These are phyloP conservation scores for Xylaria castorea DNA, from an alignment of 495 filamentous ascomycete species.

Conservation along the genomic window DNA sequence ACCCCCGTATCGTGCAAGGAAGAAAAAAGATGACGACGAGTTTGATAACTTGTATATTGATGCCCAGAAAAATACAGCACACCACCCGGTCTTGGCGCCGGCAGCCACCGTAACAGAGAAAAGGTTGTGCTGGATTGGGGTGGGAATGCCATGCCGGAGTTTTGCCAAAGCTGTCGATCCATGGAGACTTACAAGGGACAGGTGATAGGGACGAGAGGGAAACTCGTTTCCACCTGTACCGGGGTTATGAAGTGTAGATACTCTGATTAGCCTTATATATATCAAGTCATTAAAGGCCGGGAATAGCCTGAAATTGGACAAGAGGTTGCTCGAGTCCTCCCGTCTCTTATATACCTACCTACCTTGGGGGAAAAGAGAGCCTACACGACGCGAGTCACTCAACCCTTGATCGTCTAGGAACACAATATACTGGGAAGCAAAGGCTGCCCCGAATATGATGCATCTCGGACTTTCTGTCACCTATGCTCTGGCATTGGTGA, in stretches of 20 bases:
- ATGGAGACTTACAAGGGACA: conserved; percentile 29
- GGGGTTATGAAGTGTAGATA: conserved; percentile 32
- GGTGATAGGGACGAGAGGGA: conserved; percentile 19
- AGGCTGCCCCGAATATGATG: conserved; percentile 41
- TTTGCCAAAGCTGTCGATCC: conserved; percentile 32
- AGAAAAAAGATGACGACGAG: conserved; percentile 28
- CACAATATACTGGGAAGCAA: conserved; percentile 39
- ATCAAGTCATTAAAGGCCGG: conserved; percentile 37
- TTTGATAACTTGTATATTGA: conserved; percentile 35
- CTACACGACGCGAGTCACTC: conserved; percentile 35
- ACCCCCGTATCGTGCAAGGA: conserved; percentile 71
- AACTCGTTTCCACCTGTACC: too few relatives aligned
- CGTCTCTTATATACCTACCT: conserved; percentile 44
- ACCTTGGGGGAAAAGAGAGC: conserved; percentile 34
- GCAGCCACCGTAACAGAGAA: conserved; percentile 32
- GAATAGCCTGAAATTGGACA: conserved; percentile 42
- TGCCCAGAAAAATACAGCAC: conserved; percentile 32
- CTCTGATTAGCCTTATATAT: conserved; percentile 34
- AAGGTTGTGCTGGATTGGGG: conserved; percentile 32
- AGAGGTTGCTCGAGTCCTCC: conserved; percentile 37
- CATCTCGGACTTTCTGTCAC: conserved; percentile 44
- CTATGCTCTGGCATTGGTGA: conserved; percentile 42
- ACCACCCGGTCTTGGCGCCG: conserved; percentile 34
- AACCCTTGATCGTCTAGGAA: conserved; percentile 39
- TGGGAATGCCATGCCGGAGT: conserved; percentile 38